A percentile compares a stretch with the other conserved stretches of the same genome.
phyloP scores from a whole-genome alignment of 2,329 filamentous ascomycete genomes.

The Chaetomium globosum region DNA sequence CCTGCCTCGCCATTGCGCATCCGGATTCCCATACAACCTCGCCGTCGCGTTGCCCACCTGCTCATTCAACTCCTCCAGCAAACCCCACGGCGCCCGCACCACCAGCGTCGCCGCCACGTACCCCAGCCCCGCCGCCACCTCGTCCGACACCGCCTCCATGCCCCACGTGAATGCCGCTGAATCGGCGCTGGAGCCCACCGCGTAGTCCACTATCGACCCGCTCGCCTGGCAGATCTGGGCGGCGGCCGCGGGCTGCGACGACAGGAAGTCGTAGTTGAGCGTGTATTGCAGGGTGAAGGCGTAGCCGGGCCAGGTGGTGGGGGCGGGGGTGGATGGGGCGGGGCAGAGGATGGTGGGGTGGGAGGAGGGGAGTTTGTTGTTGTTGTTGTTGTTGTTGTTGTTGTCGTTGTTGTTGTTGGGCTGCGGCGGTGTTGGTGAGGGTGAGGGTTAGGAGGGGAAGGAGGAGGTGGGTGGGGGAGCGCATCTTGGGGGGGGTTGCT shows the following conservation, averaged over 20 bases:
- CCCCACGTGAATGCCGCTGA: background rate
- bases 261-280: background rate
- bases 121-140: background rate
- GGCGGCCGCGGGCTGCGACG: background rate
- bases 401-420: background rate
- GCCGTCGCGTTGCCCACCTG: constrained; percentile 1
- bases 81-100: background rate
- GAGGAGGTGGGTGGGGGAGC: background rate
- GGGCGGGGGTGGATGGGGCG: background rate
- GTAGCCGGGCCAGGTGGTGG: background rate
- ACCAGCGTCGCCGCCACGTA: background rate
- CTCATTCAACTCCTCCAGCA: background rate
- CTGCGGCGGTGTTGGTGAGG: background rate
- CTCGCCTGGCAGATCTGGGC: background rate
- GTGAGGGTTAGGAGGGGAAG: background rate
- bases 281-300: background rate
- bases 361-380: too few species aligned
- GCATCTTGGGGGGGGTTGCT: background rate
- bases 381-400: background rate
- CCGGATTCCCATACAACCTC: background rate
- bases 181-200: too few species aligned
- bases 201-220: background rate
- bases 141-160: background rate
- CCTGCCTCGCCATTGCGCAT: background rate
- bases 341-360: background rate